These are phyloP conservation scores for Curvularia sp. DNA, from an alignment of 2,329 filamentous ascomycete species.

Conservation along the genomic window DNA sequence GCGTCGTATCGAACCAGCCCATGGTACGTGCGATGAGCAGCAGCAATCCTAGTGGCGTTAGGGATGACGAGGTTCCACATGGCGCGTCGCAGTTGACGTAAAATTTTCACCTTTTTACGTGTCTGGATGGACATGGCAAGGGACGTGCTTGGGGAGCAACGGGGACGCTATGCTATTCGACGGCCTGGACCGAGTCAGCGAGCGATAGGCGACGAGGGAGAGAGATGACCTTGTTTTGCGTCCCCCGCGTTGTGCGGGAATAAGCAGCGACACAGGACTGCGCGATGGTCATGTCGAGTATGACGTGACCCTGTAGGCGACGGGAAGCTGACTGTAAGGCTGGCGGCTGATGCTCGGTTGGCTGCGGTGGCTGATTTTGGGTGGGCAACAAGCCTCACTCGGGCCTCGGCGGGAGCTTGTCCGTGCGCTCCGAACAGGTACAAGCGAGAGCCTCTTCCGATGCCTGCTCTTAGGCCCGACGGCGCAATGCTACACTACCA, in stretches of 20 bases:
- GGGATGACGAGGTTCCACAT: slow-evolving; percentile 38
- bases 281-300: slow-evolving; percentile 11
- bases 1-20: slow-evolving; percentile 10
- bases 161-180: slow-evolving; percentile 4
- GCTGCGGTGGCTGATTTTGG: slow-evolving; percentile 10
- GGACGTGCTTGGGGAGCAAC: slow-evolving; percentile 33
- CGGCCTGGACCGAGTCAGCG: background rate
- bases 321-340: no score
- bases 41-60: slow-evolving; percentile 11
- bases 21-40: slow-evolving; percentile 13
- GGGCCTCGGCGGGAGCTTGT: slow-evolving; percentile 30
- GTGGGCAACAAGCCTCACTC: slow-evolving; percentile 32
- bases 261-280: background rate
- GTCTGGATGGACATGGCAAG: slow-evolving; percentile 19
- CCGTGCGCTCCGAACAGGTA: slow-evolving; percentile 26
- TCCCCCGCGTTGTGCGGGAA: background rate
- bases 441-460: slow-evolving; percentile 20
- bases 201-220: background rate
- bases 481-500: slow-evolving; percentile 19
- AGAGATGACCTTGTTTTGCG: background rate
- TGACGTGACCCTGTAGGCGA: slow-evolving; percentile 16
- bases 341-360: background rate
- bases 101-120: slow-evolving; percentile 40
- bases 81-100: slow-evolving; percentile 38
- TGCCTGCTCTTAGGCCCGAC: slow-evolving; percentile 22